These are phyloP conservation scores for Allomyces macrogynus DNA, from an alignment of 192 early-diverging fungal species.

Conservation along the genomic window DNA sequence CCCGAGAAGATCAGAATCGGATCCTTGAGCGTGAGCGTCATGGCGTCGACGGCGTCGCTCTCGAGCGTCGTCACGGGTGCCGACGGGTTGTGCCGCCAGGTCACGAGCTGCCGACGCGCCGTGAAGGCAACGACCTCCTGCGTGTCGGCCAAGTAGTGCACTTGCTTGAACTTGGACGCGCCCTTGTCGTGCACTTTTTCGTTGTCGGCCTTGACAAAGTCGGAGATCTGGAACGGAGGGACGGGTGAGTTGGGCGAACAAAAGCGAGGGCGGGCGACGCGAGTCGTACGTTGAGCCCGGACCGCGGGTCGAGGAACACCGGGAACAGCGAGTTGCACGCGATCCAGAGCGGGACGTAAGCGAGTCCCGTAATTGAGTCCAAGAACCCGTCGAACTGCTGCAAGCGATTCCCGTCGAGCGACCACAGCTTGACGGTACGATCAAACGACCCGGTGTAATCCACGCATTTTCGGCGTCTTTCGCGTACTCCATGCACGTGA, in stretches of 20 bases:
- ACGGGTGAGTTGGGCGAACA: neutral
- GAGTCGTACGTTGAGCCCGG: constrained; percentile 26
- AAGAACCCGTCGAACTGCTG: constrained; percentile 35
- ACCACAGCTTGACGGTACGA: constrained; percentile 36
- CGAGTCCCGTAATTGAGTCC: constrained; percentile 30
- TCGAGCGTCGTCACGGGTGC: constrained; percentile 28
- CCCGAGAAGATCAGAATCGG: constrained; percentile 38
- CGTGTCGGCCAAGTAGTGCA: constrained; percentile 25
- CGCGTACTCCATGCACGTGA: constrained; percentile 40
- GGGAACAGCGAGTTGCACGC: constrained; percentile 25
- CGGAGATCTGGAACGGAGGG: constrained; percentile 20
- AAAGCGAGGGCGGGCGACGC: too few relatives aligned
- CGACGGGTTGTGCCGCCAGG: constrained; percentile 31
- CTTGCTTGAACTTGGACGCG: constrained; percentile 17
- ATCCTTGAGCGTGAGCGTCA: constrained; percentile 33
- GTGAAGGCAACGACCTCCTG: constrained; percentile 27
- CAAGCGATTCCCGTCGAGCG: constrained; percentile 34
- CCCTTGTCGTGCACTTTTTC: constrained; percentile 12
- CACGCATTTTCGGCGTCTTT: constrained; percentile 14
- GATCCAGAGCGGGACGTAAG: constrained; percentile 36
- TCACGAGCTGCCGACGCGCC: constrained; percentile 17
- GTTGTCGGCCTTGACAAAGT: constrained; percentile 27
- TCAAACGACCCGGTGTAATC: constrained; percentile 43
- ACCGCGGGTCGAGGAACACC: constrained; percentile 30
- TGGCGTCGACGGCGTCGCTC: constrained; percentile 28